Conservation (phyloP, 2,329 filamentous ascomycete genomes). For the Ambrosiella xylebori region DNA sequence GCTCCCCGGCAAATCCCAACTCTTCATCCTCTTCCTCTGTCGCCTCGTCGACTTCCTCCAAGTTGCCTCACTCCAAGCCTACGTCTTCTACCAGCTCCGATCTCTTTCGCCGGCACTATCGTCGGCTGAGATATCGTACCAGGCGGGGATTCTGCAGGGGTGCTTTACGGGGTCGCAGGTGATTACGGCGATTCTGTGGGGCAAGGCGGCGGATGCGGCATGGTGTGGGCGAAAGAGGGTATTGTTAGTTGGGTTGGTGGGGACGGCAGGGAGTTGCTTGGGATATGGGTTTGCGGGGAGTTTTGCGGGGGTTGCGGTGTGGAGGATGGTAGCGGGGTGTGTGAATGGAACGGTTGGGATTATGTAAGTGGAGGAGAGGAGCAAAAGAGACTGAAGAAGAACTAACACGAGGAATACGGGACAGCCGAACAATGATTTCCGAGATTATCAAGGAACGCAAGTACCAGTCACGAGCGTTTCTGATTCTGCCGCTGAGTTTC, state of each 20-base stretch:
- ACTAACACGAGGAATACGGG: constrained; percentile 1
- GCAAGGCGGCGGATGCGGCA: constrained; percentile 42
- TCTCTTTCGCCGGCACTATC: constrained; percentile 41
- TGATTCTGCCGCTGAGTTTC: constrained; percentile 31
- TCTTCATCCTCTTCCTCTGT: constrained; percentile 50
- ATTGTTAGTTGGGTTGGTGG: constrained; percentile 50
- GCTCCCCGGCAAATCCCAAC: constrained; percentile 53
- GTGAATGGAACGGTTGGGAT: constrained; percentile 33
- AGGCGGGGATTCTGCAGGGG: constrained; percentile 53
- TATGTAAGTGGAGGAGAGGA: constrained; percentile 21
- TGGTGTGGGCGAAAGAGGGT: constrained; percentile 50
- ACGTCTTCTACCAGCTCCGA: constrained; percentile 60
- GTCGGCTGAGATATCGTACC: constrained; percentile 41
- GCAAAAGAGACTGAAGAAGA: not conserved
- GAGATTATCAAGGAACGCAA: constrained; percentile 32
- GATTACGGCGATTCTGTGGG: constrained; percentile 57
- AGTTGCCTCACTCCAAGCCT: constrained; percentile 50
- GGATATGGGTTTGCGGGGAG: constrained; percentile 56
- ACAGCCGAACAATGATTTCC: constrained; percentile 29
- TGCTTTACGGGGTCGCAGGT: constrained; percentile 61
- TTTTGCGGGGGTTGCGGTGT: constrained; percentile 47
- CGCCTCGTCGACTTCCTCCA: constrained; percentile 59
- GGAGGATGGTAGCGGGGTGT: constrained; percentile 46
- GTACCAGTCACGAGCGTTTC: constrained; percentile 30
- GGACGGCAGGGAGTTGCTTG: constrained; percentile 48